phyloP scores from a whole-genome alignment of 2,329 filamentous ascomycete genomes.

The Neodidymelliopsis sp. region DNA sequence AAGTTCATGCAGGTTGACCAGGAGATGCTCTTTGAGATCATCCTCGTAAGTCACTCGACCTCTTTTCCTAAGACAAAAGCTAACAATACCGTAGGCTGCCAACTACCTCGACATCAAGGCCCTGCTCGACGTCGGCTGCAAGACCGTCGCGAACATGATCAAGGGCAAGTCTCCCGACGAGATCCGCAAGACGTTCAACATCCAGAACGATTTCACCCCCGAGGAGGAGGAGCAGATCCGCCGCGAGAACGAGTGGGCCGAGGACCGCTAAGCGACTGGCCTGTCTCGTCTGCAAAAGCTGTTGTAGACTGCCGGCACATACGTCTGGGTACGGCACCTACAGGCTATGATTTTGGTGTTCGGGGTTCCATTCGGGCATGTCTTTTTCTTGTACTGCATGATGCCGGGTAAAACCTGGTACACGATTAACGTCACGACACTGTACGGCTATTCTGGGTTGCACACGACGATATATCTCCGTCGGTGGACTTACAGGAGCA shows the following conservation, averaged over 20 bases:
- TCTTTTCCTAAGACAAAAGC: not conserved
- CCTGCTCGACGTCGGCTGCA: constrained; percentile 96
- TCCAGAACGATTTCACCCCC: constrained; percentile 98
- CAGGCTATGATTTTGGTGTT: constrained; percentile 16
- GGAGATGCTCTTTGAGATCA: constrained; percentile 99
- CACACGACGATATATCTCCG: not conserved
- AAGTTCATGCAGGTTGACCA: constrained; percentile 99
- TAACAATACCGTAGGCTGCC: constrained; percentile 70
- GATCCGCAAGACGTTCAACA: constrained; percentile 99
- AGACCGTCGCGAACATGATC: constrained; percentile 99
- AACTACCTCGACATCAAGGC: constrained; percentile 99
- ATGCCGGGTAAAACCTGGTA: constrained; percentile 6
- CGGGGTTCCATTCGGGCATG: constrained; percentile 16
- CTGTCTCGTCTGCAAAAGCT: too few species aligned
- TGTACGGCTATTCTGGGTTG: constrained; percentile 8
- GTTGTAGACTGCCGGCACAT: not conserved
- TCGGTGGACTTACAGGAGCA: not conserved
- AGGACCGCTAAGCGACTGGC: constrained; percentile 45
- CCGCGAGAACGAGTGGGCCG: constrained; percentile 62
- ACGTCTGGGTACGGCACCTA: not conserved
- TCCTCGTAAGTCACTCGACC: constrained; percentile 69
- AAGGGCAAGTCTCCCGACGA: constrained; percentile 99
- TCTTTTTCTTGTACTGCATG: constrained; percentile 14
- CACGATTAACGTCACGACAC: constrained; percentile 10
- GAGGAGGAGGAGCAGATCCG: constrained; percentile 96